A percentile compares a stretch with the other conserved stretches of the same genome.
phyloP scores from a whole-genome alignment of 1,139 yeast species.

The Taphrina communis region DNA sequence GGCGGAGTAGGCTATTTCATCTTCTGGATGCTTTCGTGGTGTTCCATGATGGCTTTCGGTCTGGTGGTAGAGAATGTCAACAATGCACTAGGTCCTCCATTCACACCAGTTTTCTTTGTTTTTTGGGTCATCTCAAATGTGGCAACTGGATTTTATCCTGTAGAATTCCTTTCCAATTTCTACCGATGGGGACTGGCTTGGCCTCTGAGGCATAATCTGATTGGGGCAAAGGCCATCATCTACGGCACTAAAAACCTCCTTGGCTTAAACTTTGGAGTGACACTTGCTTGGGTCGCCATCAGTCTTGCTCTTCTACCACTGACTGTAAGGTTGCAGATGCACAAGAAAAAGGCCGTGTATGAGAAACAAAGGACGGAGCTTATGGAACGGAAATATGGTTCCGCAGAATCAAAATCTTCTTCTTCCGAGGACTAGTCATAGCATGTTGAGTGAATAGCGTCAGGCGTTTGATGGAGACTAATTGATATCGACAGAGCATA shows the following conservation, averaged over 20 bases:
- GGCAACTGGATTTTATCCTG: conserved; percentile 66
- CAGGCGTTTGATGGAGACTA: not conserved
- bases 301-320: conserved; percentile 59
- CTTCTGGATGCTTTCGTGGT: conserved; percentile 66
- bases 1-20: conserved; percentile 69
- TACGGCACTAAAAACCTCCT: conserved; percentile 62
- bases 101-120: conserved; percentile 67
- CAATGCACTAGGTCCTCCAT: conserved; percentile 60
- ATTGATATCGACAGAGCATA: not conserved
- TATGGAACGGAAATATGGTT: conserved; percentile 20
- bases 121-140: conserved; percentile 63
- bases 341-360: conserved; percentile 27
- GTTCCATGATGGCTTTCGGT: conserved; percentile 67
- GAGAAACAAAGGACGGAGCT: conserved; percentile 26
- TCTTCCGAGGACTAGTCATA: not conserved
- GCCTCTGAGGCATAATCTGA: conserved; percentile 68
- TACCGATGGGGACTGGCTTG: conserved; percentile 69
- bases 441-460: not conserved
- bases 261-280: conserved; percentile 65
- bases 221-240: conserved; percentile 63
- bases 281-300: conserved; percentile 64
- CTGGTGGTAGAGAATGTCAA: conserved; percentile 67
- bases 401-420: conserved; percentile 9
- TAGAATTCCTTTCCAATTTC: conserved; percentile 60
- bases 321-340: conserved; percentile 50